Base-by-base conservation (phyloP, 2,329 filamentous ascomycete genomes). In the Colletotrichum sp. region DNA sequence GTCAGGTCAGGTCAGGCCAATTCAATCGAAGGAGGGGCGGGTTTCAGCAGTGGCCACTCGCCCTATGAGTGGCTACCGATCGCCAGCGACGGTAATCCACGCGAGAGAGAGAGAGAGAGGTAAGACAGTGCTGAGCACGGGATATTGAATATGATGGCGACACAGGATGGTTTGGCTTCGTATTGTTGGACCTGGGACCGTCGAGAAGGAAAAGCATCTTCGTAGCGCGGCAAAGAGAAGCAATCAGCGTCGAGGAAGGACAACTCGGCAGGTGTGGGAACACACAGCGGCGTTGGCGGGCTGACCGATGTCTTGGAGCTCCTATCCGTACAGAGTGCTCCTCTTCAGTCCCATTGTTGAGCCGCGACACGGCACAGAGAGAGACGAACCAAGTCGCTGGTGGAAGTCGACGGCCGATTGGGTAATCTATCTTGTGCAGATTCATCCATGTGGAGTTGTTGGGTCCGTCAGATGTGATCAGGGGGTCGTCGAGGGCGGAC, bases 11-110 rank as follows among this genome's bases (percentile, higher is more conserved):
- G n/a, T 68, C 56, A 48, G n/a, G n/a, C 60, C n/a, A 69, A 34
- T 36, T 60, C 38, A 67, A 38, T 68, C 18, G 58, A 21, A 26
- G 16, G 64, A 73, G 43, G 58, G 34, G 34, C 65, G 18, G 64
- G 73, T 75, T 75, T 75, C 73, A 73, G 73, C 34, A 68, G 32
- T 30, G 73, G 18, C 70, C 64, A 48, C 64, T 60, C 28, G 73
- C 73, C 70, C 65, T 73, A 69, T 58, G 48, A 75, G 73, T 75
- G 70, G 73, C 73, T 75, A 58, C 73, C 38, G 70, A 75, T 75
- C 73, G 64, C 26, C 70, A 34, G 36, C 69, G 43, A 56, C 60
- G 70, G 68, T 26, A 62, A 73, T 30, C 32, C 58, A 32, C 67
- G 64, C 70, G 70, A 62, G 43, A 67, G 61, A 43, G 15, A 38